These are phyloP conservation scores for Carpinus viminea DNA, from an alignment of 306 rosid genomes.

Conservation along the genomic window DNA sequence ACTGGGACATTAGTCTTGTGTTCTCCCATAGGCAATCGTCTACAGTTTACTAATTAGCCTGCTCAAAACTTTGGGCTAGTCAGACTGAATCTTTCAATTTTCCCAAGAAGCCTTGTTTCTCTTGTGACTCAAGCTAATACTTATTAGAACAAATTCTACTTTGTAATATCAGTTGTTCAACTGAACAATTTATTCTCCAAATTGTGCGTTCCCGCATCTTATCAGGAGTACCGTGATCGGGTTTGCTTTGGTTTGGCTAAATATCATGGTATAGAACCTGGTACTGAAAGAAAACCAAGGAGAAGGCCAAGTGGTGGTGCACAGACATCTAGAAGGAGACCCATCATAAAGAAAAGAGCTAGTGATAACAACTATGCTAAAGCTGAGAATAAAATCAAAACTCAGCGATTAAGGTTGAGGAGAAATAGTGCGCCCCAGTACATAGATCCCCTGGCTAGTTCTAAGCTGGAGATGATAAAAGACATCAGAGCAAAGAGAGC, in stretches of 20 bases:
- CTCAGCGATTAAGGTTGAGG: conserved; percentile 29
- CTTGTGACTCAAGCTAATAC: background rate
- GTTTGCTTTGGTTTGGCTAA: conserved; percentile 70
- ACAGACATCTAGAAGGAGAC: conserved; percentile 39
- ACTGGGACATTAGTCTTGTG: background rate
- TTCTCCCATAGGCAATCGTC: background rate
- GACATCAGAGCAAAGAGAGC: conserved; percentile 86
- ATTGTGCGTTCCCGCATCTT: background rate
- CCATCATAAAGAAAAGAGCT: conserved; percentile 36
- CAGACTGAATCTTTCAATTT: background rate
- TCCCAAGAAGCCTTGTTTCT: background rate
- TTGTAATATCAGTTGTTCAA: background rate
- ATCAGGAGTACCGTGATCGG: conserved; percentile 76
- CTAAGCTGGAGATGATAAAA: conserved; percentile 89
- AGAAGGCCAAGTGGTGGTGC: conserved; percentile 47
- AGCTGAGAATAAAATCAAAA: conserved; percentile 34
- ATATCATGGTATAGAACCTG: conserved; percentile 57
- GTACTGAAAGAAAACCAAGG: conserved; percentile 65
- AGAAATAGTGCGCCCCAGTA: conserved; percentile 60
- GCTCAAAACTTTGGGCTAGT: background rate
- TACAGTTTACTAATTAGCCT: background rate
- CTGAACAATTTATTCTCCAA: background rate
- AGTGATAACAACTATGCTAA: conserved; percentile 24
- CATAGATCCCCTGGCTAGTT: conserved; percentile 84
- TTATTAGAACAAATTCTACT: background rate